Evolutionary conservation across 306 rosid species (phyloP).

Genomic region (Leucaena leucocephala): DNA sequence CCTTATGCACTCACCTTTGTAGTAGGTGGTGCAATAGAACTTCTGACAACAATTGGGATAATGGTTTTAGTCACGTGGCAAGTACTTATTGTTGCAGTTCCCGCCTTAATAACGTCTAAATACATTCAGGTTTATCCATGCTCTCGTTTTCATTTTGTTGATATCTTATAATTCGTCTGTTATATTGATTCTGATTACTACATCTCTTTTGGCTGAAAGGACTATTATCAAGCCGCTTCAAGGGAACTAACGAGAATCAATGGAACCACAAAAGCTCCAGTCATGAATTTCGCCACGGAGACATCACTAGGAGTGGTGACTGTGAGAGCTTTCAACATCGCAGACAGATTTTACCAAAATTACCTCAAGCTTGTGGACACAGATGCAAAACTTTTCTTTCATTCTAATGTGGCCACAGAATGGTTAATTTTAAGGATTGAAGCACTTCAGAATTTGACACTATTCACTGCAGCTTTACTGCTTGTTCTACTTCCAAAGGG

Average conservation of each 20-base stretch:
- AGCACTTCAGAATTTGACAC: slow-evolving; percentile 69
- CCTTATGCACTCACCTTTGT: slow-evolving; percentile 57
- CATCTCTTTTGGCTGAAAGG: slow-evolving; percentile 32
- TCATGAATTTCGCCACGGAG: slow-evolving; percentile 74
- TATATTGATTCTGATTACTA: background rate
- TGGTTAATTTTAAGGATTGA: slow-evolving; percentile 73
- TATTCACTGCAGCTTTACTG: slow-evolving; percentile 61
- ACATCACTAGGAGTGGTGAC: slow-evolving; percentile 85
- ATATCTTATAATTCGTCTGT: background rate
- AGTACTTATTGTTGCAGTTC: slow-evolving; percentile 68
- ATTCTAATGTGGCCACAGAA: slow-evolving; percentile 65
- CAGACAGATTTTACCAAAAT: slow-evolving; percentile 53
- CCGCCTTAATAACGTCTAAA: slow-evolving; percentile 51
- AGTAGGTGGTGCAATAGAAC: slow-evolving; percentile 37
- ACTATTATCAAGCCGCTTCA: slow-evolving; percentile 72
- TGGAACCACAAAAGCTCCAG: slow-evolving; percentile 91
- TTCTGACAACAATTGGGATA: slow-evolving; percentile 43
- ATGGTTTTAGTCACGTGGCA: slow-evolving; percentile 83
- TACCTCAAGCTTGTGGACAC: slow-evolving; percentile 69
- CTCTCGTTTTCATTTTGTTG: background rate
- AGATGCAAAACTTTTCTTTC: slow-evolving; percentile 68
- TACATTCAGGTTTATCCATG: slow-evolving; percentile 54
- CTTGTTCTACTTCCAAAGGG: slow-evolving; percentile 67
- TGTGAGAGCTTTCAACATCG: slow-evolving; percentile 67
- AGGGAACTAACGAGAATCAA: slow-evolving; percentile 78